Base-by-base conservation (phyloP, 2,329 filamentous ascomycete genomes). In the Xylogone sp. region DNA sequence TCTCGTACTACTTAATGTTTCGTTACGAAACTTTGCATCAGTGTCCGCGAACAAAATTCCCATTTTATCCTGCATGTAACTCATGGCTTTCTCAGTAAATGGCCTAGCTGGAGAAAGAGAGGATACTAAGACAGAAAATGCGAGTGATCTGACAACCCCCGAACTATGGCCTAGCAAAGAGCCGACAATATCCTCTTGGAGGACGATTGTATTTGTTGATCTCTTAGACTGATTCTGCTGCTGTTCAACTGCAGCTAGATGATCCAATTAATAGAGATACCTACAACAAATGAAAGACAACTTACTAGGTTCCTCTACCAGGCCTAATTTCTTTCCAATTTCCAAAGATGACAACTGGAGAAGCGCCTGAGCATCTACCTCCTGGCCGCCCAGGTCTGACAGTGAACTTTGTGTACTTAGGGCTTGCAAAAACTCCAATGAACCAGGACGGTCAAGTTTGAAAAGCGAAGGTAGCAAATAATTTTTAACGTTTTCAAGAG, bases 21-120 rank as follows among this genome's bases (percentile, higher is more conserved):
- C 90, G 52, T 92, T 87, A 51, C 94, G 83, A 58, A 92, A 87
- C 61, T 93, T 90, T 5, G 93, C 85, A 65, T 97, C 91, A 0
- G 88, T 84, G 56, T 97, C 92, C 2, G 90, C 83, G 64, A 95
- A 87, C 56, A 93, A 83, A 16, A 85, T 79, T 1, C 81, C 77
- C 3, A 97, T 70, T 53, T 89, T 83, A 29, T 72, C 75, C 49
- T 77, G 77, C 2, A 97, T 72, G 12, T 87, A 76, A 2, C 71
- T 67, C 2, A 97, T 74, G 0, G 85, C 78, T 9, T 73, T 75
- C 0, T 70, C 62, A 0, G 85, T 85, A 48, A 95, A 84, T 1
- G 90, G 87, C 48, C 82, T 83, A 2, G 88, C 90, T 1, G 86
- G 86, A 2, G 87, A 83, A 9, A 84, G 82, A 0, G 90, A 93